These are phyloP conservation scores for Saccharomyces mikatae DNA, from an alignment of 805 yeast genomes.

Conservation along the genomic window DNA sequence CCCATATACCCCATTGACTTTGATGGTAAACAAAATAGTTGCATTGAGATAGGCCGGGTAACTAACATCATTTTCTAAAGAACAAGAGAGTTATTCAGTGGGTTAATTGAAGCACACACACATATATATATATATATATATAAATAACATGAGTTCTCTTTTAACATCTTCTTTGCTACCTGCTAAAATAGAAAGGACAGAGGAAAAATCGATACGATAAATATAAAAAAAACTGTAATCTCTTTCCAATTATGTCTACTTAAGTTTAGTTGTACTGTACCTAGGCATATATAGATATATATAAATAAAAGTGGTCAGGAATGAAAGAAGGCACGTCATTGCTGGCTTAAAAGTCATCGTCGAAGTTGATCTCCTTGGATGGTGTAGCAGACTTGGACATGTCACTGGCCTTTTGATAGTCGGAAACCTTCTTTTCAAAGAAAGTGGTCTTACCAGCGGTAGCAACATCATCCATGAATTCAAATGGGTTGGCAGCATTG, in stretches of 20 bases:
- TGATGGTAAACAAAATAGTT: background rate
- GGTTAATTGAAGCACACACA: no score
- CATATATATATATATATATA: no score
- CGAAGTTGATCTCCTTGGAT: constrained; percentile 59
- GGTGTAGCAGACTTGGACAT: constrained; percentile 63
- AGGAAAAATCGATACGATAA: background rate
- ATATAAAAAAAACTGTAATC: background rate
- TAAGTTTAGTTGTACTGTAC: background rate
- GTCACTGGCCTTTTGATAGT: constrained; percentile 97
- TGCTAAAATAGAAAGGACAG: no score
- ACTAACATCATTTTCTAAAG: no score
- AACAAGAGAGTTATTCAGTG: no score
- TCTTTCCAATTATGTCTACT: background rate
- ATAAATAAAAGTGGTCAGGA: background rate
- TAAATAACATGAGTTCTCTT: no score
- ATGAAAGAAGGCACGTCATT: background rate
- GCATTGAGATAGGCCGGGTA: background rate
- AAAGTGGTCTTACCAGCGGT: constrained; percentile 96
- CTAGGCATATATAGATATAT: background rate
- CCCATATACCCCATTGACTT: background rate
- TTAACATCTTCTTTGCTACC: background rate
- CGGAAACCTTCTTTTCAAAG: constrained; percentile 96
- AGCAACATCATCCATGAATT: constrained; percentile 95
- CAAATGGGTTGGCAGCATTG: constrained; percentile 88
- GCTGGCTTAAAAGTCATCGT: constrained; percentile 73